Base-by-base conservation (phyloP, 1,139 yeast genomes). In the Nakaseomyces kungkrabaensis region DNA sequence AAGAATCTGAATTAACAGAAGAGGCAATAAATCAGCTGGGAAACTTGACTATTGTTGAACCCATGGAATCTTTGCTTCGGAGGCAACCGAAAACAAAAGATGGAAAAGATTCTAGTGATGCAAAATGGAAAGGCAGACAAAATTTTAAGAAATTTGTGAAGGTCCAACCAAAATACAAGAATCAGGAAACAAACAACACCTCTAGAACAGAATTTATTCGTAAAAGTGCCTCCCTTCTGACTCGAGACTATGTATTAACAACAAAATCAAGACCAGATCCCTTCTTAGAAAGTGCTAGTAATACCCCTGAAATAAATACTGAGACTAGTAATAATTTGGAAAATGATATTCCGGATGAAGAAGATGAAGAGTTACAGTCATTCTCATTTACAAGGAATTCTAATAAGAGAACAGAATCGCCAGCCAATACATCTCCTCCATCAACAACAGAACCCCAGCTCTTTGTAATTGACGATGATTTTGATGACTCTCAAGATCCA, bases 121-220 rank as follows among this genome's bases (percentile, higher is more conserved):
- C 8, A 1, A 54, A 52, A 37, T 65, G 69, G 68, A 49, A 56
- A 33, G 62, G 61, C 1, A 55, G 72, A 8, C 69, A 65, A 50
- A 69, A 70, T 51, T 70, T 62, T 50, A 71, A 71, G 46, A 60
- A 53, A 4, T 71, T 71, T 56, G 61, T 60, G 1, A 71, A 70
- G 43, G 47, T 53, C 5, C 54, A 60, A 54, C 66, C 67, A 8
- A 51, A 49, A 25, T 56, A 48, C 17, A 42, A 42, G 11, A 24
- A n/a, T 29, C 10, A 34, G 4, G 26, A 27, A 27, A 37, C 29
- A 2, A 45, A 26, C 10, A 27, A 13, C 10, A 13, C 2, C 5
- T 36, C 42, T 5, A 13, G 32, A n/a, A 25, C 6, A 11, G 53
- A 52, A 26, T 49, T 49, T 11, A 49, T 50, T 11, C 51, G 55